These are phyloP conservation scores for Aspergillus ochraceoroseus DNA, from an alignment of 2,329 filamentous ascomycete genomes.

Conservation along the genomic window DNA sequence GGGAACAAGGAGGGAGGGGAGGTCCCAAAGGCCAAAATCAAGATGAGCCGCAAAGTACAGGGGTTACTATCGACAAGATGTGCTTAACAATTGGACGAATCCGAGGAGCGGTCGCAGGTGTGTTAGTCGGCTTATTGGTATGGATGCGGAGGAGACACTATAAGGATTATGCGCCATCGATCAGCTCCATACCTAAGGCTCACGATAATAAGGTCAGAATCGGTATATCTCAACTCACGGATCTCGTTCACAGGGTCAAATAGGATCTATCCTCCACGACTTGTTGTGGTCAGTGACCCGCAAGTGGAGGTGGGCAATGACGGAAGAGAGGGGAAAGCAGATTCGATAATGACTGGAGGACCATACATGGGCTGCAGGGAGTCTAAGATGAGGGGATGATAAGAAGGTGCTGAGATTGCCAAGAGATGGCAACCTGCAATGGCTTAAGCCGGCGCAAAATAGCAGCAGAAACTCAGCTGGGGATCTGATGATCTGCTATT, in stretches of 20 bases:
- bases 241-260: slow-evolving; percentile 5
- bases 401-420: neutral
- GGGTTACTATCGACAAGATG: slow-evolving; percentile 4
- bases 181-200: slow-evolving; percentile 1
- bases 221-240: slow-evolving; percentile 9
- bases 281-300: slow-evolving; percentile 14
- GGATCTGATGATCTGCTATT: neutral
- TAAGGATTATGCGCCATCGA: neutral
- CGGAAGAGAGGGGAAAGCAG: slow-evolving; percentile 1
- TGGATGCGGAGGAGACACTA: neutral
- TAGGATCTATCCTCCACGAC: slow-evolving; percentile 11
- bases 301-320: slow-evolving; percentile 16
- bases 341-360: slow-evolving; percentile 2
- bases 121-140: slow-evolving; percentile 11
- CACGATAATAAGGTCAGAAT: neutral
- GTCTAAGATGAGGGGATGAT: neutral
- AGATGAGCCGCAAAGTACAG: slow-evolving; percentile 6
- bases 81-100: slow-evolving; percentile 7
- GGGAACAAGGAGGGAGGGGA: neutral
- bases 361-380: neutral
- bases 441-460: slow-evolving; percentile 13
- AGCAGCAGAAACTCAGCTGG: neutral
- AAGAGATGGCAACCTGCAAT: slow-evolving; percentile 45
- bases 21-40: slow-evolving; percentile 5
- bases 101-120: slow-evolving; percentile 13